phyloP scores from a whole-genome alignment of 371 early-diverging fungal species.

The Chytridium lagenaria region DNA sequence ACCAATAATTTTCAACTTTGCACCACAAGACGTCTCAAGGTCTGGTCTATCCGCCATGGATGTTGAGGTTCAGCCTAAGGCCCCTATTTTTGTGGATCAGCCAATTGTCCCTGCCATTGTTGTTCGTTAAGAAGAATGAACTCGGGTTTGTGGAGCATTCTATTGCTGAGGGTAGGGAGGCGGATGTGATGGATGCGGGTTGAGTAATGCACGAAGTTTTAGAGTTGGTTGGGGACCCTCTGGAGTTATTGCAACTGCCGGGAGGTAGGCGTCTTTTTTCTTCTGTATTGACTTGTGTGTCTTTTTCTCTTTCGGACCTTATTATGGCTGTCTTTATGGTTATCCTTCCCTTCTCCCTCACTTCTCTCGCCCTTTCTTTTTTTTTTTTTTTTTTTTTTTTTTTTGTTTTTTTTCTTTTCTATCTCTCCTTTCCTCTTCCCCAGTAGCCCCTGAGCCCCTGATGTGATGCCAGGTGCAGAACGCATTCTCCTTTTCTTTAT shows the following conservation, averaged over 20 bases:
- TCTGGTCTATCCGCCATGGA: no score
- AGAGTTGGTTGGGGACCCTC: constrained; percentile 80
- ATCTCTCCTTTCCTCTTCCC: no score
- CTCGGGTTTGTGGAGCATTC: no score
- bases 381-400: constrained; percentile 4
- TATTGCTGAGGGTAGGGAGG: constrained; percentile 11
- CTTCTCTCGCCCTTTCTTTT: constrained; percentile 3
- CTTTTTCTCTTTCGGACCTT: neutral
- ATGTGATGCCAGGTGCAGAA: no score
- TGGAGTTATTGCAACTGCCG: constrained; percentile 61
- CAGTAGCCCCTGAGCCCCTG: no score
- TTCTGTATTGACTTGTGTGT: constrained; percentile 2
- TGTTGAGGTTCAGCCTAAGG: no score
- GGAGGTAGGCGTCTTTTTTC: constrained; percentile 35
- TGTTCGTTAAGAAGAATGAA: no score
- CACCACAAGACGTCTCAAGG: no score
- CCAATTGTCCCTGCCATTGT: no score
- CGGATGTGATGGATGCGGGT: constrained; percentile 62
- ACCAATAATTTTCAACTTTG: neutral
- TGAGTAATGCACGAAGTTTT: constrained; percentile 74
- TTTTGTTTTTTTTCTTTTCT: neutral
- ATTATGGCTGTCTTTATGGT: neutral
- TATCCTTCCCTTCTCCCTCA: neutral
- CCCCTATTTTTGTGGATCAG: no score
- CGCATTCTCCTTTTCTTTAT: no score